These are phyloP conservation scores for Wickerhamiella galacta DNA, from an alignment of 805 yeast species.

Conservation along the genomic window DNA sequence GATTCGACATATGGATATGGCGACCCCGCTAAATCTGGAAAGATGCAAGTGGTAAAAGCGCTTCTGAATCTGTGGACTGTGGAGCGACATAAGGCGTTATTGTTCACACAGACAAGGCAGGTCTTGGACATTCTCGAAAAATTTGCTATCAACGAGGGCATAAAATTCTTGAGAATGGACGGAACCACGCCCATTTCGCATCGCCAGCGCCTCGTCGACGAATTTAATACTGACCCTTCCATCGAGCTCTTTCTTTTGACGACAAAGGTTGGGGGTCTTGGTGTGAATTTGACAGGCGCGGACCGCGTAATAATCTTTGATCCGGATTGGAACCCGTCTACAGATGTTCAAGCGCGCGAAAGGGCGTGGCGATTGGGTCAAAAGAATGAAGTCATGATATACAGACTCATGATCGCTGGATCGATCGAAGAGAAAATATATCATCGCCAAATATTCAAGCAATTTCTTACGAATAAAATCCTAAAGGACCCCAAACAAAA, in stretches of 20 bases:
- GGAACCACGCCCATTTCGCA: conserved; percentile 71
- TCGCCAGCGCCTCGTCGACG: conserved; percentile 67
- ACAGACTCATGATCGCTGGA: conserved; percentile 84
- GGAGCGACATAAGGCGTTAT: conserved; percentile 60
- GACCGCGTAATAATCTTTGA: conserved; percentile 85
- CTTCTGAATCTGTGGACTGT: conserved; percentile 57
- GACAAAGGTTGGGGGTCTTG: conserved; percentile 91
- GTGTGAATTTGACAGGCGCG: conserved; percentile 89
- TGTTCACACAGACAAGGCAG: conserved; percentile 88
- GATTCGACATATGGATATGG: conserved; percentile 29
- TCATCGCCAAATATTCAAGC: conserved; percentile 92
- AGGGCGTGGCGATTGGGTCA: conserved; percentile 97
- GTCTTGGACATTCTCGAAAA: conserved; percentile 78
- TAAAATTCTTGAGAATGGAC: conserved; percentile 72
- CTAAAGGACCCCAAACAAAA: conserved; percentile 90
- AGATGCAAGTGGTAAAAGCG: conserved; percentile 73
- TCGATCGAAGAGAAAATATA: conserved; percentile 93
- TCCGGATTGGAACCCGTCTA: conserved; percentile 98
- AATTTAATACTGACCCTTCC: conserved; percentile 46
- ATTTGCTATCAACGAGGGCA: conserved; percentile 32
- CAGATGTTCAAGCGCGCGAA: conserved; percentile 92
- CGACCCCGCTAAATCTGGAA: conserved; percentile 50
- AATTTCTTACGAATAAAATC: conserved; percentile 81
- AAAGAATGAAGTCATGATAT: conserved; percentile 77
- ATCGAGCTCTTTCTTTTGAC: conserved; percentile 64